Base-by-base conservation (phyloP, 176 grass and related monocot genomes). In the Oryza meyeriana region DNA sequence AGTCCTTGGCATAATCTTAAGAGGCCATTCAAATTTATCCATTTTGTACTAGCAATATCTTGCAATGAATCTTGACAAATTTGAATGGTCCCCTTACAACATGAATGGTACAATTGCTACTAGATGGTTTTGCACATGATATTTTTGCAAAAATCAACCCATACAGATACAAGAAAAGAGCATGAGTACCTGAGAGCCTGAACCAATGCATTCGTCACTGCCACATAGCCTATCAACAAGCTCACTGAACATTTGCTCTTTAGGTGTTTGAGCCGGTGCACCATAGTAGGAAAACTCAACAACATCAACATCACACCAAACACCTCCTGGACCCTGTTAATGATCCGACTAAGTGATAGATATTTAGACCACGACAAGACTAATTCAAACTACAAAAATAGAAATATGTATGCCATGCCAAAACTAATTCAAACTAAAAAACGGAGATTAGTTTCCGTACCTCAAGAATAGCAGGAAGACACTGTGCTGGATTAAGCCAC, bases 231-330 rank as follows among this genome's bases (percentile, higher is more conserved):
- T 88, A 88, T 99, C 91, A 32, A 95, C 90, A 84, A 99, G 93
- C 71, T 99, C 91, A 63, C 89, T 92, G 31, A 93, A 95, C 72
- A 90, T 69, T 85, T 94, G 96, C 57, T 90, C 93, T 89, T 99
- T 99, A 17, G 93, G 96, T 27, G 96, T 95, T 64, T 88, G 82
- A 78, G 91, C 91, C 9, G 96, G 96, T 47, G 92, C 96, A 62
- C 96, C 96, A 29, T 99, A 94, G 74, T 99, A 99, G 6, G 96
- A 99, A 84, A 99, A 99, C 72, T 99, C 96, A 68, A 99, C 86
- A 26, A 99, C 96, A 88, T 99, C 96, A 32, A 99, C 96, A 92
- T 99, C 92, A 85, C 96, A 99, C 96, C 96, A 99, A 69, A 99
- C 80, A 85, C 93, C 91, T 12, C 96, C 96, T 71, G 96, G 96